A percentile compares a stretch with the other conserved stretches of the same genome.
These are phyloP conservation scores for Pyrrhoderma lamaoense DNA, from an alignment of 1,284 basidiomycete genomes.

Conservation along the genomic window DNA sequence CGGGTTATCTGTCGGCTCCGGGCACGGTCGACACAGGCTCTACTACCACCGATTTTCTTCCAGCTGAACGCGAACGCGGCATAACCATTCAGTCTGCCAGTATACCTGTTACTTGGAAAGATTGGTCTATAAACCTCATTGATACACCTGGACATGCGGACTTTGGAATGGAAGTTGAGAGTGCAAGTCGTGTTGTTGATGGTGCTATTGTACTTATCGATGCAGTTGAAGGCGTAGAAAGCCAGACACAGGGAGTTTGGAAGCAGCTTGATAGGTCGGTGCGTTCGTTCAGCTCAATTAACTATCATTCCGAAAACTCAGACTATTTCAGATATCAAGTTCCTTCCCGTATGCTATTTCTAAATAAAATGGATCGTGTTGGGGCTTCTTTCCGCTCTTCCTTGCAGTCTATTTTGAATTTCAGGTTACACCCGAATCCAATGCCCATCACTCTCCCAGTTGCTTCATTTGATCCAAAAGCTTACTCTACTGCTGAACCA, in stretches of 20 bases:
- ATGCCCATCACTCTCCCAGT: conserved; percentile 70
- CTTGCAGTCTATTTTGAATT: conserved; percentile 59
- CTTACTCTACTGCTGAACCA: conserved; percentile 64
- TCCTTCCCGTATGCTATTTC: conserved; percentile 68
- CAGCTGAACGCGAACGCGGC: conserved; percentile 81
- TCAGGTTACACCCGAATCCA: conserved; percentile 71
- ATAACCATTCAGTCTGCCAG: conserved; percentile 91
- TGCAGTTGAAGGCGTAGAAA: conserved; percentile 86
- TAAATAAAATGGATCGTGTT: conserved; percentile 85
- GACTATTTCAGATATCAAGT: conserved; percentile 59
- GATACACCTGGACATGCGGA: conserved; percentile 91
- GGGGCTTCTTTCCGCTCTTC: conserved; percentile 74
- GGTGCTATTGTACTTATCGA: conserved; percentile 85
- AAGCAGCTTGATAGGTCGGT: conserved; percentile 68
- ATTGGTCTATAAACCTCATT: conserved; percentile 79
- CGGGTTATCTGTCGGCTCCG: conserved; percentile 63
- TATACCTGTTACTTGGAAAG: conserved; percentile 84
- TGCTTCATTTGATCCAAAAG: conserved; percentile 58
- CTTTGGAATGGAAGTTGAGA: conserved; percentile 93
- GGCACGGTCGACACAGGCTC: conserved; percentile 87
- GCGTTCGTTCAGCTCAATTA: conserved; percentile 4
- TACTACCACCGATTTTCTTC: conserved; percentile 86
- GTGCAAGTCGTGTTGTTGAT: conserved; percentile 83
- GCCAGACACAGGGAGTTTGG: conserved; percentile 88
- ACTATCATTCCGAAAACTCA: not conserved